Percentiles rank a stretch among this genome's conserved stretches.
phyloP scores from a whole-genome alignment of 371 early-diverging fungal genomes.

The Amoeboaphelidium protococcarum region DNA sequence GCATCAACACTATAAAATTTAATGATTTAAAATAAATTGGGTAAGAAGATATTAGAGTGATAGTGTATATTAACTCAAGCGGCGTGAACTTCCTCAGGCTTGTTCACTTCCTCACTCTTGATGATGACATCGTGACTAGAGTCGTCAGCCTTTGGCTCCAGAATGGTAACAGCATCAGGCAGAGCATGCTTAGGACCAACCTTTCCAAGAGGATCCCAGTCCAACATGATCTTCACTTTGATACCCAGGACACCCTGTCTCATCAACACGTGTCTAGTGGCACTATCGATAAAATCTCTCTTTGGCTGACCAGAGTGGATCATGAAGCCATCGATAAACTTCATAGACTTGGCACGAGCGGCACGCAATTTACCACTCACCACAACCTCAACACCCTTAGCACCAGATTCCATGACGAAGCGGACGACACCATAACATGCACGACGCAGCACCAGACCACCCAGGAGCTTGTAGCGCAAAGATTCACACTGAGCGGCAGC shows the following conservation, averaged over 20 bases:
- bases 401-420: constrained; percentile 97
- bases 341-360: constrained; percentile 99
- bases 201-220: constrained; percentile 86
- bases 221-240: constrained; percentile 99
- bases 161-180: constrained; percentile 91
- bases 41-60: no score
- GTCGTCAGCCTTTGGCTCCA: constrained; percentile 21
- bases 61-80: no score
- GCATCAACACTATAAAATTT: no score
- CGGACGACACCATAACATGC: constrained; percentile 96
- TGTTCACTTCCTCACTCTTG: no score
- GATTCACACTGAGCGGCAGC: constrained; percentile 98
- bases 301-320: constrained; percentile 98
- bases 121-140: neutral
- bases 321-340: constrained; percentile 98
- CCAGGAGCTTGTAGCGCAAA: constrained; percentile 89
- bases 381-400: constrained; percentile 98
- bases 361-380: constrained; percentile 99
- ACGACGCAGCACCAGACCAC: constrained; percentile 86
- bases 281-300: constrained; percentile 88
- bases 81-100: no score
- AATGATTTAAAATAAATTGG: no score
- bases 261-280: constrained; percentile 93
- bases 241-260: constrained; percentile 99
- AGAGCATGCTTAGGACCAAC: constrained; percentile 86